A percentile compares a stretch with the other conserved stretches of the same genome.
These are phyloP conservation scores for Gynostemma pentaphyllum DNA, from an alignment of 306 rosid genomes.

Conservation along the genomic window DNA sequence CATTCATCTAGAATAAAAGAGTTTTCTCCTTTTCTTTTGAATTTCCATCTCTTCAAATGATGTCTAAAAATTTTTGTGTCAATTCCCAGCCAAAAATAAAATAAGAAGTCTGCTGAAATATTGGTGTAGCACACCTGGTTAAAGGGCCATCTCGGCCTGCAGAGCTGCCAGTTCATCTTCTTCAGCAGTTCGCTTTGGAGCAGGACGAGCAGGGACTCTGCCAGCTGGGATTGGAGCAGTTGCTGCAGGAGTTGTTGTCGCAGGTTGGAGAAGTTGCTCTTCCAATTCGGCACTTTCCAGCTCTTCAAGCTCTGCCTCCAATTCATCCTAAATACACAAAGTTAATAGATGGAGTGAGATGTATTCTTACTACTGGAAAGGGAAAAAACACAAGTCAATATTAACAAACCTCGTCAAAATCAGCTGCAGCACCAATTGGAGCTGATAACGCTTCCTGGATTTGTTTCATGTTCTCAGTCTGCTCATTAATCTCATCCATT, in stretches of 20 bases:
- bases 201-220: constrained; percentile 60
- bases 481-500: constrained; percentile 98
- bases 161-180: constrained; percentile 94
- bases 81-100: neutral
- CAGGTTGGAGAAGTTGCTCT: constrained; percentile 94
- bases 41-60: too few species aligned
- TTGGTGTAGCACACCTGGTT: constrained; percentile 35
- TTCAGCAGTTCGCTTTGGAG: constrained; percentile 67
- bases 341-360: neutral
- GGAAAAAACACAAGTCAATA: neutral
- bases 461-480: constrained; percentile 95
- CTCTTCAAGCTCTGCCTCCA: constrained; percentile 97
- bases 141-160: constrained; percentile 99
- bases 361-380: neutral
- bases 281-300: constrained; percentile 96
- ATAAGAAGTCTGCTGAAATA: neutral
- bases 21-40: too few species aligned
- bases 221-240: constrained; percentile 64
- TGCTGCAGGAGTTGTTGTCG: constrained; percentile 80
- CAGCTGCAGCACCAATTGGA: constrained; percentile 84
- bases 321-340: constrained; percentile 51
- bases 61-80: neutral
- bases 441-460: constrained; percentile 88
- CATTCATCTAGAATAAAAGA: too few species aligned
- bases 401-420: constrained; percentile 80